Base-by-base conservation (phyloP, 768 basidiomycete genomes). In the Tephrocybe sp. region DNA sequence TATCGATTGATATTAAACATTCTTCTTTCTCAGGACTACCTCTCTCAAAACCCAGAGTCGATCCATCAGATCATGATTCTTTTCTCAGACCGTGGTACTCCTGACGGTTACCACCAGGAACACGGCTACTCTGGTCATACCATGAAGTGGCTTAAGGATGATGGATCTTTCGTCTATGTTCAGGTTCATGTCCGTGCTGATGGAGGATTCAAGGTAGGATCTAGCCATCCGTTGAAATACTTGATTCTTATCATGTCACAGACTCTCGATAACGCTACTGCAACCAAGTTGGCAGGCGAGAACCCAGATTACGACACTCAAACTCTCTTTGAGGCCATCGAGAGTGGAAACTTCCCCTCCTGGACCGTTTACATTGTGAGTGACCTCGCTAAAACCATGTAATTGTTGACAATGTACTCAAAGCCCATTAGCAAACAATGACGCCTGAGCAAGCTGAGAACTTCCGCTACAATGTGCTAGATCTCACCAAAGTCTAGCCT, bases 51-150 rank as follows among this genome's bases (percentile, higher is more conserved):
- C 71, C 88, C 90, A 9, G 90, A 94, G 71, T 88, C 91, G 16
- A 89, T 88, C 50, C 89, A 92, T 67, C 90, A 92, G 70, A 73
- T 91, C 60, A 77, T 90, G 79, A 94, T 94, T 66, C 78, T 91
- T 51, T 86, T 97, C 74, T 89, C 89, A n/a, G 94, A 97, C 69
- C 90, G 94, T 61, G 87, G 91, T 40, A 97, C 92, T 48, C 94
- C 95, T 53, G 86, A 84, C 68, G 93, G 82, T n/a, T 94, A 73
- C 72, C 84, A 89, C 69, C 74, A 84, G 53, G 75, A 83, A 83
- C 91, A 97, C 69, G 94, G 93, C 2, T 97, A 94, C 76, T 90
- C 89, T 42, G 91, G 94, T 13, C 92, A 97, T 77, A 86, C 94
- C 25, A 91, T 77, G 77, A 90, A 94, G 67, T 83, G 93, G 68